Percentiles rank a stretch among this genome's conserved stretches.
Conservation (phyloP, 2,329 filamentous ascomycete species). For the Lomentospora prolificans region DNA sequence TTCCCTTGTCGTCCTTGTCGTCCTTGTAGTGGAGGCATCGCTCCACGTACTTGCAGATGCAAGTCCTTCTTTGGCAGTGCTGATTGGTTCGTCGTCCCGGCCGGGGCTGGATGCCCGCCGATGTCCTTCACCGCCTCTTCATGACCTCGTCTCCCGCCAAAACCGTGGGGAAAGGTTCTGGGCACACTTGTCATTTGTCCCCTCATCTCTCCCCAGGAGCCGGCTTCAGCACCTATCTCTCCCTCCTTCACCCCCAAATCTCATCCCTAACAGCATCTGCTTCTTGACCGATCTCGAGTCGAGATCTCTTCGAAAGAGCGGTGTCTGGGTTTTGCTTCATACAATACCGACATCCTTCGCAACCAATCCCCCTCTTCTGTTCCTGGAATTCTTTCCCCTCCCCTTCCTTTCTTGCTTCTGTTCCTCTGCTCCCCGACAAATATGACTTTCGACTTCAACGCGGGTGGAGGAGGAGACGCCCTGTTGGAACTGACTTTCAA, state of each 20-base stretch:
- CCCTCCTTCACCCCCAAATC: constrained; percentile 7
- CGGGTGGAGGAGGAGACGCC: constrained; percentile 42
- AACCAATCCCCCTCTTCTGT: constrained; percentile 19
- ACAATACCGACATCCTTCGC: constrained; percentile 25
- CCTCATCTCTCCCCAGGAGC: constrained; percentile 9
- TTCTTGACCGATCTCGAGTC: constrained; percentile 9
- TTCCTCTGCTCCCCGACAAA: constrained; percentile 14
- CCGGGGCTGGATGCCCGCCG: constrained; percentile 19
- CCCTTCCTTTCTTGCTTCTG: constrained; percentile 15
- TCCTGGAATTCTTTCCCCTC: constrained; percentile 21
- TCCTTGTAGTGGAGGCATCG: not conserved
- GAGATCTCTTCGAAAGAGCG: constrained; percentile 25
- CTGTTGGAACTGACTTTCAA: constrained; percentile 53
- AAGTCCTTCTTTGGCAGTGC: constrained; percentile 6
- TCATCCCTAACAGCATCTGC: constrained; percentile 10
- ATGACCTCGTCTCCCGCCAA: constrained; percentile 8
- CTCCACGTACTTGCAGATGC: constrained; percentile 10
- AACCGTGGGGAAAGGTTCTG: constrained; percentile 5
- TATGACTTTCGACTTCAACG: constrained; percentile 52
- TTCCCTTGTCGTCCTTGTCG: constrained; percentile 13
- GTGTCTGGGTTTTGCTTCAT: constrained; percentile 29
- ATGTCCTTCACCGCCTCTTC: constrained; percentile 22
- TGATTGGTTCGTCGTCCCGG: constrained; percentile 17
- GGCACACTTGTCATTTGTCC: constrained; percentile 7
- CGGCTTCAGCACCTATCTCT: constrained; percentile 10